These are phyloP conservation scores for Amaranthus palmeri DNA, from an alignment of 148 eudicot genomes.

Conservation along the genomic window DNA sequence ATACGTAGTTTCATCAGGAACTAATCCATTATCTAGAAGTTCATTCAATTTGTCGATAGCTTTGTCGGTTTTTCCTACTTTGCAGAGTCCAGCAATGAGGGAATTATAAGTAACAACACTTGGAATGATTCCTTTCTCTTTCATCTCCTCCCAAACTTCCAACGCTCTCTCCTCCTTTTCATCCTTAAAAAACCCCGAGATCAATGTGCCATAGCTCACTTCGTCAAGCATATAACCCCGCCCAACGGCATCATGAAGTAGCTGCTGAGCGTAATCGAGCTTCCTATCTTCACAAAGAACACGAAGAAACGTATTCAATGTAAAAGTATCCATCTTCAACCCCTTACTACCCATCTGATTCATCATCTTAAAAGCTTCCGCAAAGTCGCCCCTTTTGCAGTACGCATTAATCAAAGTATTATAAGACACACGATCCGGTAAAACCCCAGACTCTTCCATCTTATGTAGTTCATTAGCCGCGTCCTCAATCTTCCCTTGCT, in stretches of 20 bases:
- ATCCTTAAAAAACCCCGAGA: constrained; percentile 55
- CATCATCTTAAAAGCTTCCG: constrained; percentile 61
- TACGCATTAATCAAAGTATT: constrained; percentile 73
- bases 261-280: constrained; percentile 50
- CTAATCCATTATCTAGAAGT: constrained; percentile 59
- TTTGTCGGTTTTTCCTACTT: constrained; percentile 53
- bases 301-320: constrained; percentile 62
- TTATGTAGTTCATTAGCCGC: constrained; percentile 36
- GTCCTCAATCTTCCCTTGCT: constrained; percentile 54
- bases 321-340: constrained; percentile 59
- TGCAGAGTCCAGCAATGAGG: constrained; percentile 73
- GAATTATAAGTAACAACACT: constrained; percentile 64
- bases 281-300: constrained; percentile 56
- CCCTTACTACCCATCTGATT: constrained; percentile 54
- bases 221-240: constrained; percentile 67
- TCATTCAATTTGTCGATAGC: constrained; percentile 70
- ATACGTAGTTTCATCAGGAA: constrained; percentile 73
- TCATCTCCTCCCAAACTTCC: constrained; percentile 84
- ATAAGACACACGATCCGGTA: constrained; percentile 57
- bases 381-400: constrained; percentile 54
- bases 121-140: constrained; percentile 51
- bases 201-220: constrained; percentile 79
- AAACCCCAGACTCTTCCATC: constrained; percentile 61
- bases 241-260: constrained; percentile 37
- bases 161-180: constrained; percentile 49